Percentiles rank a stretch among this genome's conserved stretches.
Evolutionary conservation across 2,329 filamentous ascomycete genomes (phyloP).

Genomic region (Colletotrichum salicis): DNA sequence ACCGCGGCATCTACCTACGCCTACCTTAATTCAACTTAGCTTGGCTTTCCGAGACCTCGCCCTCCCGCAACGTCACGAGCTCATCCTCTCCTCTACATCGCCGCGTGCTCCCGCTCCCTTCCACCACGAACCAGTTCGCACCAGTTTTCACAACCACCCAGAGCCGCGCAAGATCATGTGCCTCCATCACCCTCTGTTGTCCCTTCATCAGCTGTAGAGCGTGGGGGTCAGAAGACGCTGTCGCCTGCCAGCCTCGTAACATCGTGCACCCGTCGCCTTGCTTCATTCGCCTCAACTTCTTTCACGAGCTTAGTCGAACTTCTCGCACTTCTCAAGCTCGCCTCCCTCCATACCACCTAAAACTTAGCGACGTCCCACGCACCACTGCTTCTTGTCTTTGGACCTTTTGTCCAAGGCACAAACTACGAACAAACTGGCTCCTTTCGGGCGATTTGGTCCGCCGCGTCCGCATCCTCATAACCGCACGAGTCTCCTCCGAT

Average conservation of each 20-base stretch:
- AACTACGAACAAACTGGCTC: constrained; percentile 53
- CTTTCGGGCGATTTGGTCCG: constrained; percentile 52
- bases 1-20: constrained; percentile 7
- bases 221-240: constrained; percentile 33
- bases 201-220: constrained; percentile 30
- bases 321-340: neutral
- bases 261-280: neutral
- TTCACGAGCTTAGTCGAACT: neutral
- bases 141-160: neutral
- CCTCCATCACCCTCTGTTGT: constrained; percentile 15
- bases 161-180: constrained; percentile 32
- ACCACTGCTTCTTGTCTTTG: constrained; percentile 18
- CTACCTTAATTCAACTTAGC: neutral
- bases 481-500: constrained; percentile 66
- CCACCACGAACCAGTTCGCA: neutral
- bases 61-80: constrained; percentile 29
- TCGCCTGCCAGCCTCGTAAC: constrained; percentile 30
- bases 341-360: constrained; percentile 15
- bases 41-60: constrained; percentile 20
- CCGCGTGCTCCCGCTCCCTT: constrained; percentile 29
- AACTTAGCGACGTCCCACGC: constrained; percentile 16
- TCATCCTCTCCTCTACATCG: neutral
- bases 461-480: constrained; percentile 53
- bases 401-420: constrained; percentile 28
- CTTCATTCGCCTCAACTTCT: constrained; percentile 2